Conservation (phyloP, 768 basidiomycete species). For the Clitopilus passeckerianus region DNA sequence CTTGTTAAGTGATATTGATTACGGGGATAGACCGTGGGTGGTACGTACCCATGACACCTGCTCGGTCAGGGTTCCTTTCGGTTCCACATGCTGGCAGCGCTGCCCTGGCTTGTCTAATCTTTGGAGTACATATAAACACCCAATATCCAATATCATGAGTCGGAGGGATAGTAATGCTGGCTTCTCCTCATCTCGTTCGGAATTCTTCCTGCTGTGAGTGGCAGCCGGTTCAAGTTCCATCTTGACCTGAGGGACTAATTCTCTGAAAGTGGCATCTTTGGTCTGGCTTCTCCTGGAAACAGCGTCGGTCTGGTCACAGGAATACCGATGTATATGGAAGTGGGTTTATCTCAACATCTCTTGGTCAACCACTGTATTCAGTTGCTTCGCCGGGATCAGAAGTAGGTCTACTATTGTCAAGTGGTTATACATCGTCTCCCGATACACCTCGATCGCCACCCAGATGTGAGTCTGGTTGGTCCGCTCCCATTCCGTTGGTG, state of each 20-base stretch:
- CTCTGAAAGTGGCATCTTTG: constrained; percentile 6
- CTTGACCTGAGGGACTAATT: neutral
- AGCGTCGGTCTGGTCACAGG: constrained; percentile 3
- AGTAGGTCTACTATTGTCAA: constrained; percentile 2
- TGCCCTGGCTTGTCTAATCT: no score
- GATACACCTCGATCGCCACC: constrained; percentile 5
- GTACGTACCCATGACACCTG: no score
- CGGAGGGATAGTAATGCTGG: neutral
- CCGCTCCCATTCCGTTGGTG: no score
- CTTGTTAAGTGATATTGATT: no score
- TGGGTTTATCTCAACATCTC: neutral
- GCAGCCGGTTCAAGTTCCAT: no score
- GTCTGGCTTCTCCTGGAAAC: constrained; percentile 7
- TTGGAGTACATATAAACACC: no score
- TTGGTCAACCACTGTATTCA: neutral
- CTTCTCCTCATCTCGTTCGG: neutral
- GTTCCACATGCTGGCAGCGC: no score
- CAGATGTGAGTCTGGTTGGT: constrained; percentile 4
- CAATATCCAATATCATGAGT: no score
- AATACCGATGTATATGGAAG: constrained; percentile 10
- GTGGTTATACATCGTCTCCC: constrained; percentile 7
- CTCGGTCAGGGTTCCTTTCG: no score
- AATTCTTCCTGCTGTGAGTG: neutral
- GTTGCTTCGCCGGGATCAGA: neutral
- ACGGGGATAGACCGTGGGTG: no score